A percentile compares a stretch with the other conserved stretches of the same genome.
These are phyloP conservation scores for Schizochytrium sp. DNA, from an alignment of 108 stramenopile species.

Conservation along the genomic window DNA sequence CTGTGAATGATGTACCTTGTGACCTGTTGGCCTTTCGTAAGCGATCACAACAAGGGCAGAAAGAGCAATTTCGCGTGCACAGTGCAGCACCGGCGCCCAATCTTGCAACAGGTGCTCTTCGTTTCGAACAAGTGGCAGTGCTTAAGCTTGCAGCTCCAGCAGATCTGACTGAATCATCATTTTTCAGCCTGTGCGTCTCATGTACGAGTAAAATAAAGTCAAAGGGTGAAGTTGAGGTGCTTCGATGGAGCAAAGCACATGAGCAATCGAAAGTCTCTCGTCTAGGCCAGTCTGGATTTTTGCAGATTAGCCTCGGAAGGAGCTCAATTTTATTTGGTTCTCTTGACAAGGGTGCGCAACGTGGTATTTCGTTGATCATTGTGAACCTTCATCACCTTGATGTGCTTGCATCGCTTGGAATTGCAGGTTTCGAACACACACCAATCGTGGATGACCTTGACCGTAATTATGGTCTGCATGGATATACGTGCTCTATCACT, in stretches of 20 bases:
- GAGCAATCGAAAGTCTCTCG: background rate
- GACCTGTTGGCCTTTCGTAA: conserved; percentile 40
- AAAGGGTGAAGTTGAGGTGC: background rate
- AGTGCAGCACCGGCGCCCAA: conserved; percentile 36
- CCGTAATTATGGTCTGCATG: conserved; percentile 35
- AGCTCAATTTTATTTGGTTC: conserved; percentile 8
- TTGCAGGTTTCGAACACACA: background rate
- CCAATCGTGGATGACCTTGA: conserved; percentile 9
- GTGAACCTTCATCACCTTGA: conserved; percentile 46
- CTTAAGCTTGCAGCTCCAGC: conserved; percentile 41
- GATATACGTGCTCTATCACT: conserved; percentile 19
- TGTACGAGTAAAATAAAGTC: conserved; percentile 11
- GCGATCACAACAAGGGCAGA: conserved; percentile 19
- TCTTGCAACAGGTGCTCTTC: conserved; percentile 14
- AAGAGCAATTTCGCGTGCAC: background rate
- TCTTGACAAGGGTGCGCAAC: background rate
- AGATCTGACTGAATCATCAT: background rate
- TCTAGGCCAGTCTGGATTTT: background rate
- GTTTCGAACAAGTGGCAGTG: background rate
- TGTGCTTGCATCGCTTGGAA: conserved; percentile 9
- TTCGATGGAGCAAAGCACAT: background rate
- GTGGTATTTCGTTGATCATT: background rate
- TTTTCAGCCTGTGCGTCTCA: background rate
- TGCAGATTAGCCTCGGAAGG: background rate
- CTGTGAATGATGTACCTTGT: background rate